Base-by-base conservation (phyloP, 495 filamentous ascomycete genomes). In the Penicilliopsis zonata region DNA sequence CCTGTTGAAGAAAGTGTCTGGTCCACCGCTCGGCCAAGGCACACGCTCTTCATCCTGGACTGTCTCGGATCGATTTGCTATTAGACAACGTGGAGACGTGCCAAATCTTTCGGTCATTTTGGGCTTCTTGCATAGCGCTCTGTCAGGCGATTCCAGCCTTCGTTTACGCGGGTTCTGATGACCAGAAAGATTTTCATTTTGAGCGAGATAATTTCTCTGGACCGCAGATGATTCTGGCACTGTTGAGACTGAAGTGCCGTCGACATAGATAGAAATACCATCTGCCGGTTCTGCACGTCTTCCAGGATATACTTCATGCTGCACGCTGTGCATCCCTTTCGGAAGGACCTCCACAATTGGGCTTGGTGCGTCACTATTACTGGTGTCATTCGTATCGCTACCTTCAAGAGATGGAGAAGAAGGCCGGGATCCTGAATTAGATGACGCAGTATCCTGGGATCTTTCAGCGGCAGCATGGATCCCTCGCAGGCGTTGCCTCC, bases 401-500 rank as follows among this genome's bases (percentile, higher is more conserved):
- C 21, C 6, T 23, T 23, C 6, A 34, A 8, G 43, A 37, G 9
- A 36, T 43, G 14, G 39, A 42, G 10, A 38, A 47, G n/a, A 45
- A 46, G 9, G 36, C 28, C 9, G 41, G 30, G 33, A 43, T 52
- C 9, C 38, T 22, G 33, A 36, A 16, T 19, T 27, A 13, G 33
- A 22, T 15, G 36, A 31, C 18, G 35, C 14, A 31, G 23, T 19
- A 12, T 4, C 20, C 12, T 33, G 8, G 16, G 20, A 30, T n/a
- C 35, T 43, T 15, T 57, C 37, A 10, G 42, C 29, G 2, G 39
- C 42, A 5, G 39, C 50, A 30, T 68, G 67, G 1, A 66, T 56
- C 23, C 43, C 39, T 33, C 72, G 65, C 8, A 82, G 43, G 5
- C 63, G 67, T 9, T 65, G 58, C 17, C 63, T 47, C 74, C 76